phyloP scores from a whole-genome alignment of 2,329 filamentous ascomycete genomes.

The Capronia epimyces region DNA sequence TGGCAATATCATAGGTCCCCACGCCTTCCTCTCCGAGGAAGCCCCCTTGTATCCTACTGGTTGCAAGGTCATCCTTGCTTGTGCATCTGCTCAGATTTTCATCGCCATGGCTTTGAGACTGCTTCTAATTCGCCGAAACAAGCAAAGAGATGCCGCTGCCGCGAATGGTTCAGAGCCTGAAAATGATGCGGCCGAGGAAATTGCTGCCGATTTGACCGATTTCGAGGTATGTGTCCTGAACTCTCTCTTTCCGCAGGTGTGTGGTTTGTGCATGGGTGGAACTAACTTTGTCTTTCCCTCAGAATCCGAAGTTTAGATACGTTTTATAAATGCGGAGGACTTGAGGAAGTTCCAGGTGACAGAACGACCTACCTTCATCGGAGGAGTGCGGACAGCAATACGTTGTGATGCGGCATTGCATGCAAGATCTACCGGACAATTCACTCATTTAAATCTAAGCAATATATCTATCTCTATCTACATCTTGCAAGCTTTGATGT shows the following conservation, averaged over 20 bases:
- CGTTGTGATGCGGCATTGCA: not conserved
- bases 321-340: not conserved
- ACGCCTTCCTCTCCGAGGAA: constrained; percentile 40
- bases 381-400: too few relatives aligned
- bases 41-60: constrained; percentile 36
- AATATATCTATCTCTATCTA: too few relatives aligned
- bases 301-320: constrained; percentile 5
- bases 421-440: not conserved
- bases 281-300: not conserved
- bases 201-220: not conserved
- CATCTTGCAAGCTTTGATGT: too few relatives aligned
- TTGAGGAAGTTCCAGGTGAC: not conserved
- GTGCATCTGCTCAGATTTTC: constrained; percentile 27
- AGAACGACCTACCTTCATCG: too few relatives aligned
- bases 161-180: not conserved
- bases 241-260: too few relatives aligned
- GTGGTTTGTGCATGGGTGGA: not conserved
- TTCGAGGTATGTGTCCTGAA: not conserved
- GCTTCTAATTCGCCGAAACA: constrained; percentile 9
- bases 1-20: constrained; percentile 27
- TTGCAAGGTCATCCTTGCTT: constrained; percentile 30
- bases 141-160: constrained; percentile 1
- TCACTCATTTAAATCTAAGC: too few relatives aligned
- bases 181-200: constrained; percentile 2
- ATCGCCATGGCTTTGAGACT: constrained; percentile 30